Evolutionary conservation across 225 moss, liverwort and hornwort genomes (phyloP), one percentile per base, ranked within the genome.

Genomic region (Ulota crispa): DNA sequence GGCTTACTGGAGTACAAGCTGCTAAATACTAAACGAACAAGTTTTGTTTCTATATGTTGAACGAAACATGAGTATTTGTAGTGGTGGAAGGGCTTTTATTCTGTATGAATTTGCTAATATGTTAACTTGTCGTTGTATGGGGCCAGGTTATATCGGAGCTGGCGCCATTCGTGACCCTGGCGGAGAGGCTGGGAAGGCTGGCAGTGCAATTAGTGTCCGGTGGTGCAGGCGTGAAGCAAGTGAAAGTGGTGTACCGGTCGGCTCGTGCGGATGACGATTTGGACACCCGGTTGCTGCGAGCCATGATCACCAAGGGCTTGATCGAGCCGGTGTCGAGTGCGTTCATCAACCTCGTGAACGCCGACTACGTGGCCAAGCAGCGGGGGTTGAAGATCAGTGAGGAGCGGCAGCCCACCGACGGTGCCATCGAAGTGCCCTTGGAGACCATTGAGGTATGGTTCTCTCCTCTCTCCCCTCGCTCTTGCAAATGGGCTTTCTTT

Each of bases 281-380:
- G 74, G 97, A 98, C 84, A 98, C 97, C 0, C 92, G 97, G 26
- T 93, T 98, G 20, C 78, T 98, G 68, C 87, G 97, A 65, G 97
- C 95, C 61, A 95, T 95, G 95, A 98, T 98, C 50, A 93, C 87
- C 4, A 98, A 98, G 87, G 97, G 97, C 12, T 85, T 98, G 68
- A 92, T 98, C 72, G 97, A 98, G 89, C 95, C 97, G 10, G 97
- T 98, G 41, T 98, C 97, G n/a, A 94, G 90, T 71, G 91, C 97
- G n/a, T 95, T 95, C 77, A 90, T 98, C 64, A 98, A 98, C 75
- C 87, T 98, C 10, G 97, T 98, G 50, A 98, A 98, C 32, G 97
- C 97, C 9, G 97, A 98, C 76, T 98, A 89, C 34, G 83, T 95
- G 7, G 93, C 97, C 43, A 98, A 93, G 89, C 93, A 95, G 73